These are phyloP conservation scores for Kazachstania kunashirensis DNA, from an alignment of 805 yeast genomes.

Conservation along the genomic window DNA sequence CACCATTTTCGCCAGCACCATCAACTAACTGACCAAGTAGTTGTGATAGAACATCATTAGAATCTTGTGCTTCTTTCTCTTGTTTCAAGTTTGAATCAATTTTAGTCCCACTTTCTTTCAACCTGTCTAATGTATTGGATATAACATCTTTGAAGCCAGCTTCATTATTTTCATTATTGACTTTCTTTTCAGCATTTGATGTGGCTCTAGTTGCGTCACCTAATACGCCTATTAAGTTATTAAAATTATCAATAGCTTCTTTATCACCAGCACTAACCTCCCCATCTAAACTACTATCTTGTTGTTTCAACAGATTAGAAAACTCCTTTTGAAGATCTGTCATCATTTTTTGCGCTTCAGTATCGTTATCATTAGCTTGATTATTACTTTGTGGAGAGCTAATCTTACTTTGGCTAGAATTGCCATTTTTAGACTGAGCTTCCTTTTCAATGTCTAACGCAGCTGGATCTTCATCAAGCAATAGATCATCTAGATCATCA, in stretches of 20 bases:
- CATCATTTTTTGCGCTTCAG: constrained; percentile 29
- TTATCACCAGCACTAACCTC: constrained; percentile 7
- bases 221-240: constrained; percentile 26
- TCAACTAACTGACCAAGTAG: constrained; percentile 54
- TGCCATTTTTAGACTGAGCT: constrained; percentile 34
- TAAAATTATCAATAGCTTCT: constrained; percentile 28
- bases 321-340: constrained; percentile 22
- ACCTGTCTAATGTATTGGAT: constrained; percentile 66
- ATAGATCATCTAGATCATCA: constrained; percentile 71
- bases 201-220: constrained; percentile 10
- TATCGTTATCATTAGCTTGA: constrained; percentile 40
- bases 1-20: constrained; percentile 30
- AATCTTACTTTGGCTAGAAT: constrained; percentile 17
- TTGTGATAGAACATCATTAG: constrained; percentile 48
- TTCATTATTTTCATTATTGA: constrained; percentile 35
- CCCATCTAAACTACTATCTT: not conserved
- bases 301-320: constrained; percentile 16
- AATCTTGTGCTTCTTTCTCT: constrained; percentile 36
- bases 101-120: constrained; percentile 64
- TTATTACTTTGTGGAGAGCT: constrained; percentile 27
- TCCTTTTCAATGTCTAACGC: constrained; percentile 3
- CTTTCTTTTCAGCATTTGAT: constrained; percentile 33
- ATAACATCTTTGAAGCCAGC: constrained; percentile 62
- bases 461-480: constrained; percentile 48
- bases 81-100: constrained; percentile 49